A percentile compares a stretch with the other conserved stretches of the same genome.
Evolutionary conservation across 805 yeast species (phyloP).

Genomic region (Cyberlindnera sargentensis): DNA sequence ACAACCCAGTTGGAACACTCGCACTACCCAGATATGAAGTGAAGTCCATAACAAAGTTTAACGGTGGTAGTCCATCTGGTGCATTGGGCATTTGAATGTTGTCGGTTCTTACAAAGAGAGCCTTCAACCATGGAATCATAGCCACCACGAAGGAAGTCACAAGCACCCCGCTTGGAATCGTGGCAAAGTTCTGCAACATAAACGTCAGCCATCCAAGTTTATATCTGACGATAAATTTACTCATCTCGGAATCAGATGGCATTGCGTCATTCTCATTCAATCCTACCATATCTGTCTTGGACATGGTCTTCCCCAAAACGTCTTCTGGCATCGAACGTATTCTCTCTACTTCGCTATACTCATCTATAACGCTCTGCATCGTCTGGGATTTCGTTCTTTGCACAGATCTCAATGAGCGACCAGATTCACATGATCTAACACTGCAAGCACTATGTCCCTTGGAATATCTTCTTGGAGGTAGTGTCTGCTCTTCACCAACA

Average conservation of each 20-base stretch:
- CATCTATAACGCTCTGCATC: conserved; percentile 15
- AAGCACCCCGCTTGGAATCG: conserved; percentile 73
- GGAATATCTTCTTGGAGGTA: too few species aligned
- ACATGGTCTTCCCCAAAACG: conserved; percentile 12
- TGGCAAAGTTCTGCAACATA: conserved; percentile 41
- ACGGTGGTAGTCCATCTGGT: conserved; percentile 79
- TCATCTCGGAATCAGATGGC: conserved; percentile 4
- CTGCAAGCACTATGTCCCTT: not conserved
- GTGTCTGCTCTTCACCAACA: not conserved
- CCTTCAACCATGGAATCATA: conserved; percentile 83
- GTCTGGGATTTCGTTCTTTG: conserved; percentile 9
- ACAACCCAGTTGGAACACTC: conserved; percentile 79
- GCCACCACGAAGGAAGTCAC: conserved; percentile 57
- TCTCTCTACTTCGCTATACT: conserved; percentile 21
- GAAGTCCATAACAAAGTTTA: conserved; percentile 80
- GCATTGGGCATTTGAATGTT: conserved; percentile 54
- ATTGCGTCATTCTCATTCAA: conserved; percentile 2
- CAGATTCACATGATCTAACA: conserved; percentile 8
- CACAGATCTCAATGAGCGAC: conserved; percentile 15
- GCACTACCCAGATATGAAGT: conserved; percentile 78
- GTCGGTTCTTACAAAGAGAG: conserved; percentile 50
- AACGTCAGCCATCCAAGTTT: conserved; percentile 29
- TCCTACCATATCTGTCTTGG: conserved; percentile 19
- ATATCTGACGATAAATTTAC: conserved; percentile 20
- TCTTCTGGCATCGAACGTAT: conserved; percentile 10